Evolutionary conservation across 176 grass and related monocot genomes (phyloP).

Genomic region (Alloteropsis semialata): DNA sequence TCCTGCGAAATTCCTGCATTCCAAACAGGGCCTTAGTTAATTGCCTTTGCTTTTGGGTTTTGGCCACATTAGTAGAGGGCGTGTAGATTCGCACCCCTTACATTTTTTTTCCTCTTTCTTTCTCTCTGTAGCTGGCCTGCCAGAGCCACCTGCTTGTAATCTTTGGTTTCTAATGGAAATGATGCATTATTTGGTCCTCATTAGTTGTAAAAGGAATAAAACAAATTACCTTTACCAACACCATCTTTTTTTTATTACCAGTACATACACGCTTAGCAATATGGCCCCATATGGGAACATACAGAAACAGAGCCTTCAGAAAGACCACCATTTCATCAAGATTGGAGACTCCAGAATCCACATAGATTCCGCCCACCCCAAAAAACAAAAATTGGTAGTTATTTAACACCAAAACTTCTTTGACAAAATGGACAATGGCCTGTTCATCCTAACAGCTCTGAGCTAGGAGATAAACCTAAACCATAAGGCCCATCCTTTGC

Average conservation of each 20-base stretch:
- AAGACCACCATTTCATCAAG: constrained; percentile 16
- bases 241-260: not conserved
- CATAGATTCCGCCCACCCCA: not conserved
- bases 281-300: not conserved
- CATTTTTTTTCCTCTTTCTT: too few relatives aligned
- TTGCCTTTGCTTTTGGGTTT: not conserved
- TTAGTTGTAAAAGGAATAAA: not conserved
- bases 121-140: too few relatives aligned
- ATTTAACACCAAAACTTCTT: constrained; percentile 11
- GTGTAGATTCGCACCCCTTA: too few relatives aligned
- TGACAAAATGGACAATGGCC: constrained; percentile 21
- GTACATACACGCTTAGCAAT: not conserved
- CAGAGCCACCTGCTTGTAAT: too few relatives aligned
- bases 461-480: constrained; percentile 12
- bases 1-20: too few relatives aligned
- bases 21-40: too few relatives aligned
- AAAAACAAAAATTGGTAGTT: not conserved
- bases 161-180: too few relatives aligned
- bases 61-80: too few relatives aligned
- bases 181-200: too few relatives aligned
- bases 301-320: constrained; percentile 11
- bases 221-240: not conserved
- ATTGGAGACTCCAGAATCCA: not conserved
- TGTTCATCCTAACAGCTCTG: constrained; percentile 7
- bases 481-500: constrained; percentile 34